These are phyloP conservation scores for Fusarium brachygibbosum DNA, from an alignment of 2,329 filamentous ascomycete species.

Conservation along the genomic window DNA sequence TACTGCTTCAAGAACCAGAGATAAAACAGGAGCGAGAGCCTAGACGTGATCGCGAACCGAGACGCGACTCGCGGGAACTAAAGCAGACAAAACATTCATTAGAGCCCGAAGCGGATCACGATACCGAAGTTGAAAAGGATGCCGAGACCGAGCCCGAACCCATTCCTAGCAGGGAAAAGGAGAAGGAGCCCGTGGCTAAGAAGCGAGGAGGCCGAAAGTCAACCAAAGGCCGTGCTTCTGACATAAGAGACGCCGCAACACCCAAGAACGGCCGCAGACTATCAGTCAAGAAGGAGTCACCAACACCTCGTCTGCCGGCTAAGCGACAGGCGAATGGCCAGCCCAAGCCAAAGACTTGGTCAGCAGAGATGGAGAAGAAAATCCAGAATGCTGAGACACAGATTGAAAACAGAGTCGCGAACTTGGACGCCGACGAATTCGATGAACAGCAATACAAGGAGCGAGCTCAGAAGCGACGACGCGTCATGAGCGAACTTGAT, in stretches of 20 bases:
- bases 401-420: slow-evolving; percentile 63
- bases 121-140: slow-evolving; percentile 54
- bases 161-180: slow-evolving; percentile 46
- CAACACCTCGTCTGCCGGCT: slow-evolving; percentile 62
- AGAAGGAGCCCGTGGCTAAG: slow-evolving; percentile 49
- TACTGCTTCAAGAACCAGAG: slow-evolving; percentile 48
- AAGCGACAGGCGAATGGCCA: slow-evolving; percentile 73
- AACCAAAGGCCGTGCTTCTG: slow-evolving; percentile 65
- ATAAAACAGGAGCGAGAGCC: slow-evolving; percentile 33
- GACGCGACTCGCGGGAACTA: slow-evolving; percentile 38
- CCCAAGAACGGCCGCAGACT: slow-evolving; percentile 65
- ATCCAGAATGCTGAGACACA: slow-evolving; percentile 57
- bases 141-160: slow-evolving; percentile 54
- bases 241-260: slow-evolving; percentile 64
- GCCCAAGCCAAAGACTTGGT: slow-evolving; percentile 76
- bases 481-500: slow-evolving; percentile 75
- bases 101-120: slow-evolving; percentile 48
- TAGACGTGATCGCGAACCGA: slow-evolving; percentile 36
- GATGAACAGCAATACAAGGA: slow-evolving; percentile 66
- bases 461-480: slow-evolving; percentile 74
- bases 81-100: slow-evolving; percentile 50
- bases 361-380: slow-evolving; percentile 61
- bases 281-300: slow-evolving; percentile 64
- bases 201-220: slow-evolving; percentile 53
- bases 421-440: slow-evolving; percentile 60